Base-by-base conservation (phyloP, 75 land plant genomes). In the Cupressus sempervirens region DNA sequence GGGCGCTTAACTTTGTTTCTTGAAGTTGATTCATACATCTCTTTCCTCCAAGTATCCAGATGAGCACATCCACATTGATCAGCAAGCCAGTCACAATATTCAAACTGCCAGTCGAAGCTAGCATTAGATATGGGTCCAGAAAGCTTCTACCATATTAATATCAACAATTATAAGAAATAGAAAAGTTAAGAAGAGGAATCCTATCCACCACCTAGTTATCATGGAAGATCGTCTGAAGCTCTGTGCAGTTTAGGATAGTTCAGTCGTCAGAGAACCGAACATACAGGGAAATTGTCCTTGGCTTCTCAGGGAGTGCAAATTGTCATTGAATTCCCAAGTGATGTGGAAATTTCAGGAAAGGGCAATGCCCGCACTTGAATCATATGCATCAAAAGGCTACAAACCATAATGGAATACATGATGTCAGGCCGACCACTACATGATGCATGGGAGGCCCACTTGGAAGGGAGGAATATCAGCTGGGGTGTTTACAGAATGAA, bases 31-130 rank as follows among this genome's bases (percentile, higher is more conserved):
- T 3, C 41, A 72, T 88, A 90, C 74, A 96, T 95, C 74, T 88
- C 48, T 43, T 85, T 89, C 84, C 95, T 91, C 98, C 97, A 96
- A 56, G 87, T 84, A 18, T 95, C 95, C 20, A 88, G n/a, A 7
- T n/a, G 84, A 7, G 67, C 56, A 77, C 84, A 85, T 7, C 94
- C 93, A 81, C 93, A 93, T 76, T 91, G 86, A 3, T 84, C 86
- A 35, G 94, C 92, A n/a, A 96, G 90, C 98, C 98, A 95, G 85
- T 92, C 86, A 50, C 86, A 80, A 81, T 96, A 95, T 73, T 92
- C 93, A 83, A 88, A 92, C 95, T 96, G 92, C 87, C 88, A 84
- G 41, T 34, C 26, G 80, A 10, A 73, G 4, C 45, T 77, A 43
- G 12, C 2, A 43, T 79, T 15, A 79, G 81, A 43, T 79, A 79